Base-by-base conservation (phyloP, 306 rosid species). In the Macrotyloma uniflorum region DNA sequence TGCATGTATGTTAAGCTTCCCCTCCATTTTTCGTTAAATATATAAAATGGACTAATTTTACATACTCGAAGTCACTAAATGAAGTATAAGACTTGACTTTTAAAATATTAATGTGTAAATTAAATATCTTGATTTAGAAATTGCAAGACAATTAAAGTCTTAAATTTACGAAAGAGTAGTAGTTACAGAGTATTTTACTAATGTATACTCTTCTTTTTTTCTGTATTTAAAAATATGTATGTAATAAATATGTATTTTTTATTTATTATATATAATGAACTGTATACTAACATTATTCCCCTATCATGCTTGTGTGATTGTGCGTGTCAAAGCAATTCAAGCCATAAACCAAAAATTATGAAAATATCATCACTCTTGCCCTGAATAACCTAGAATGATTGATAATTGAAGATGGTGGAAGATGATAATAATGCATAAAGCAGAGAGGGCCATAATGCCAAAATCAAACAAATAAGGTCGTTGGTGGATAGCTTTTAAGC, bases 401-500 rank as follows among this genome's bases (percentile, higher is more conserved):
- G 68, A 12, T 53, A 5, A 33, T 15, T 59, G 80, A 74, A 80
- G 76, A 69, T 81, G 61, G 40, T 35, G 22, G 68, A 62, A 40
- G 79, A 32, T 40, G 63, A 81, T 42, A 67, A 74, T 57, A 59
- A 63, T 68, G 76, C 78, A 80, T 7, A 51, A 61, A 53, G 57
- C 24, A 18, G 20, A 18, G 20, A 70, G 55, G 69, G 30, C 76
- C 76, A 78, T 70, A 36, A 68, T 61, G 72, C 75, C 50, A 35
- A 38, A 33, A 78, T 67, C 36, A 87, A 71, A 73, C 51, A 51
- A 38, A 49, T 1, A 62, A 47, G 61, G 81, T 68, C 8, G 70
- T 65, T 73, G 81, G 73, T 28, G 70, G 55, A 65, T 58, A 70
- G 88, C 74, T 82, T 73, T 72, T 19, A 58, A 79, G 69, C 64